Percentiles rank a stretch among this genome's conserved stretches.
These are phyloP conservation scores for Yamadazyma kanchanaburiensis DNA, from an alignment of 1,139 yeast genomes.

Conservation along the genomic window DNA sequence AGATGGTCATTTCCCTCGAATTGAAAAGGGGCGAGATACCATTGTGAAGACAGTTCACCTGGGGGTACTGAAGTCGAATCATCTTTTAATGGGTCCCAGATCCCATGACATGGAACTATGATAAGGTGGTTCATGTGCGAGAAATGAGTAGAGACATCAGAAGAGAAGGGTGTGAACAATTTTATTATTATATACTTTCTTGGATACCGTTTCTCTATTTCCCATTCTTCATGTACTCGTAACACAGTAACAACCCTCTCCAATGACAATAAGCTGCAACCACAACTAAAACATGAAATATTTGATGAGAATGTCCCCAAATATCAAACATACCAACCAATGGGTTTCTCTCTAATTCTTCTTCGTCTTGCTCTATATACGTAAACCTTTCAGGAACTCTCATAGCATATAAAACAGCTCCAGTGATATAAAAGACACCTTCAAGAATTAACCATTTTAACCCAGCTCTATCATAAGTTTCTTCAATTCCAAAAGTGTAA, in stretches of 20 bases:
- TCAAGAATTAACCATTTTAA: constrained; percentile 63
- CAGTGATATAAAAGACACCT: constrained; percentile 70
- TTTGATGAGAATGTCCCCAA: constrained; percentile 84
- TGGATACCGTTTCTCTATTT: constrained; percentile 4
- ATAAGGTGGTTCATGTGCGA: constrained; percentile 31
- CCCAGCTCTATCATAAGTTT: constrained; percentile 50
- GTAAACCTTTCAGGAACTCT: constrained; percentile 71
- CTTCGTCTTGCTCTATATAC: constrained; percentile 48
- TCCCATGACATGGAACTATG: constrained; percentile 67
- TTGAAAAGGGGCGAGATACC: constrained; percentile 69
- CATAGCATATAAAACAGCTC: constrained; percentile 76
- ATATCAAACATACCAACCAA: constrained; percentile 51
- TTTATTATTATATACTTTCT: background rate
- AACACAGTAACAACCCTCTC: constrained; percentile 60
- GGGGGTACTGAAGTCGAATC: background rate
- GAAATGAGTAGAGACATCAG: too few species aligned
- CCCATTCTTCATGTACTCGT: constrained; percentile 42
- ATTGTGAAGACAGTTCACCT: constrained; percentile 38
- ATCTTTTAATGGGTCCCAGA: constrained; percentile 52
- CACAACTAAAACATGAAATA: constrained; percentile 81
- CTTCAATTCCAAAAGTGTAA: constrained; percentile 27
- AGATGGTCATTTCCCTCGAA: constrained; percentile 65
- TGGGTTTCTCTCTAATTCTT: constrained; percentile 14
- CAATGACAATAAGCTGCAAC: constrained; percentile 78
- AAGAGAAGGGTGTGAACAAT: too few species aligned